These are phyloP conservation scores for Ganoderma boninense DNA, from an alignment of 1,284 basidiomycete species.

Conservation along the genomic window DNA sequence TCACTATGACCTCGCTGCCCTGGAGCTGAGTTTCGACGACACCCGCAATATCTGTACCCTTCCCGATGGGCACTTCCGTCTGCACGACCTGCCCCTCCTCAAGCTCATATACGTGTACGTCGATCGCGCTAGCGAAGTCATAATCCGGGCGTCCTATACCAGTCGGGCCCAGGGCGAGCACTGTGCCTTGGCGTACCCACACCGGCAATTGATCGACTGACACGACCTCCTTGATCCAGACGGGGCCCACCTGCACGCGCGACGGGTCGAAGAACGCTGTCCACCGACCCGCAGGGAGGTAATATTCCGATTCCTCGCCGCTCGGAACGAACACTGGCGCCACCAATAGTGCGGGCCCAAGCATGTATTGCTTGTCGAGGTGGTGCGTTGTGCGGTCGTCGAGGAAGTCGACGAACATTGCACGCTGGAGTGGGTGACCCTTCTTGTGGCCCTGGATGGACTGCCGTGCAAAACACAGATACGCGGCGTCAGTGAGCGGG, in stretches of 20 bases:
- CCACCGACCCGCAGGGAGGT: slow-evolving; percentile 76
- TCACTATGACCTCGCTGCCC: slow-evolving; percentile 41
- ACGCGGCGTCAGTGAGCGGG: background rate
- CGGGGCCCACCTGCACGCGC: slow-evolving; percentile 57
- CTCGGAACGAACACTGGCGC: slow-evolving; percentile 75
- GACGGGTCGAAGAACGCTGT: slow-evolving; percentile 66
- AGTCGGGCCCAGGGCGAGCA: slow-evolving; percentile 64
- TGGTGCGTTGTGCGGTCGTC: slow-evolving; percentile 70
- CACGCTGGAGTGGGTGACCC: slow-evolving; percentile 72
- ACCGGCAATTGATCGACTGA: slow-evolving; percentile 70
- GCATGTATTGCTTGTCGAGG: slow-evolving; percentile 76
- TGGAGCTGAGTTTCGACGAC: slow-evolving; percentile 46
- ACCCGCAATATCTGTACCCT: slow-evolving; percentile 48
- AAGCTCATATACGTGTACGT: slow-evolving; percentile 63
- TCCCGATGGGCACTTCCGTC: slow-evolving; percentile 54
- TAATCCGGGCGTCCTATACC: slow-evolving; percentile 72
- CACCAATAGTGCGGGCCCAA: slow-evolving; percentile 75
- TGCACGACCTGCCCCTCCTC: slow-evolving; percentile 52
- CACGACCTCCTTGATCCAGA: slow-evolving; percentile 65
- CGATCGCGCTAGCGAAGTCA: slow-evolving; percentile 59
- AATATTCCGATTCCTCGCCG: slow-evolving; percentile 68
- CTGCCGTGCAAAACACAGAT: slow-evolving; percentile 42
- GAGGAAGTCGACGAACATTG: slow-evolving; percentile 80
- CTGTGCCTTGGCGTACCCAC: slow-evolving; percentile 66
- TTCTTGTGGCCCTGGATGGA: slow-evolving; percentile 64